Evolutionary conservation across 192 early-diverging fungal genomes (phyloP).

Genomic region (Allomyces javanicus): DNA sequence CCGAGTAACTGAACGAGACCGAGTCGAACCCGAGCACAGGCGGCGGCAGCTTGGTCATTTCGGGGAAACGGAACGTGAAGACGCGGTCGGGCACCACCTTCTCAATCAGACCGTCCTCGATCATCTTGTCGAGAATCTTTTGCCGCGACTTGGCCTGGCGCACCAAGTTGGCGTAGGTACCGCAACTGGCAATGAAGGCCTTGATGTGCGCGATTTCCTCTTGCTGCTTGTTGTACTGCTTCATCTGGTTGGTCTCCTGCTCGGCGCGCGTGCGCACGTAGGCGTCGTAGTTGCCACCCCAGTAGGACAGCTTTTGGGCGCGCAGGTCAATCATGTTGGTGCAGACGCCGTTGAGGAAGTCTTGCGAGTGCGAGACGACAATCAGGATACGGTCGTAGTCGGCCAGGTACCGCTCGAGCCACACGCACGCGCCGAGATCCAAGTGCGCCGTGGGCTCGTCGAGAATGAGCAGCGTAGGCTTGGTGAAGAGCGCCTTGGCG

Average conservation of each 20-base stretch:
- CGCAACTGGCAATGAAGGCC: slow-evolving; percentile 93
- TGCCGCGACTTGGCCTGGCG: slow-evolving; percentile 96
- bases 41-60: slow-evolving; percentile 72
- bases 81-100: slow-evolving; percentile 57
- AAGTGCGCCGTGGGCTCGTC: slow-evolving; percentile 77
- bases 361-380: slow-evolving; percentile 82
- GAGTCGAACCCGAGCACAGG: slow-evolving; percentile 86
- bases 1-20: slow-evolving; percentile 81
- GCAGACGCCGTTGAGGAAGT: slow-evolving; percentile 86
- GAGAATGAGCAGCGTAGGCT: slow-evolving; percentile 50
- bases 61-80: slow-evolving; percentile 78
- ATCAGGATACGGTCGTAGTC: slow-evolving; percentile 68
- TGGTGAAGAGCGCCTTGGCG: slow-evolving; percentile 83
- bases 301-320: slow-evolving; percentile 81
- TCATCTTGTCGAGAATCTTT: slow-evolving; percentile 99
- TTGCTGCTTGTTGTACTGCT: slow-evolving; percentile 98
- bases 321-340: slow-evolving; percentile 89
- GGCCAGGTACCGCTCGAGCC: slow-evolving; percentile 61
- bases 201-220: slow-evolving; percentile 98
- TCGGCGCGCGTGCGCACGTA: slow-evolving; percentile 89
- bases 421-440: slow-evolving; percentile 78
- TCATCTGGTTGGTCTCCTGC: slow-evolving; percentile 95
- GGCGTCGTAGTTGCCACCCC: slow-evolving; percentile 92
- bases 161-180: slow-evolving; percentile 98
- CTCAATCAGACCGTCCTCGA: slow-evolving; percentile 91